Base-by-base conservation (phyloP, 768 basidiomycete genomes). In the Mycena metata region DNA sequence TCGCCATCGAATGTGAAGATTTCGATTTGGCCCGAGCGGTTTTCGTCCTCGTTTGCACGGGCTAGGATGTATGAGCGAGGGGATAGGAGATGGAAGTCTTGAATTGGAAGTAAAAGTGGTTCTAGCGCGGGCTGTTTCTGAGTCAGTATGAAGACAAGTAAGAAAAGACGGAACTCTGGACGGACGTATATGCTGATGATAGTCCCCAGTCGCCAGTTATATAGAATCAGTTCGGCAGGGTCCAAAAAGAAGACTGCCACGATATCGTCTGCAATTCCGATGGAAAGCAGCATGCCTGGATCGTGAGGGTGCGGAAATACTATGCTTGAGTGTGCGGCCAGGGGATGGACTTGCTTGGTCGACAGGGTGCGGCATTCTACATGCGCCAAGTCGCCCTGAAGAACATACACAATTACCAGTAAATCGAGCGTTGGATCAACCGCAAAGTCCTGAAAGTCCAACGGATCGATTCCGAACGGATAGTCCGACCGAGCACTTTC, bases 341-440 rank as follows among this genome's bases (percentile, higher is more conserved):
- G 60, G 5, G 60, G 66, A 43, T 67, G 66, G 19, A 43, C 43
- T 15, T 43, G 21, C 1, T 24, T 42, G 17, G 60, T 21, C 10
- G 52, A 61, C 5, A 67, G 35, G 13, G 66, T 56, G 30, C 66
- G 54, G 33, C 21, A 61, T 12, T 61, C 60, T 0, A 67, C 36
- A 41, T n/a, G 26, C 19, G 60, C 66, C 19, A 16, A 5, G 9
- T 36, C 46, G 7, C 0, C 17, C 10, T 30, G 17, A 11, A 46
- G 6, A 41, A 39, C 10, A 45, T 46, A 54, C 12, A 67, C 43
- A 41, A 49, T 16, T 9, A 17, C 46, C 0, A 67, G 9, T 15
- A 61, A 21, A 56, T 66, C 58, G 41, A 60, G 65, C 0, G 50
- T 60, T 33, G 64, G 64, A 47, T 66, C 64, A 10, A 66, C 51